A percentile compares a stretch with the other conserved stretches of the same genome.
Evolutionary conservation across 768 basidiomycete genomes (phyloP).

Genomic region (Royoungia palumana): DNA sequence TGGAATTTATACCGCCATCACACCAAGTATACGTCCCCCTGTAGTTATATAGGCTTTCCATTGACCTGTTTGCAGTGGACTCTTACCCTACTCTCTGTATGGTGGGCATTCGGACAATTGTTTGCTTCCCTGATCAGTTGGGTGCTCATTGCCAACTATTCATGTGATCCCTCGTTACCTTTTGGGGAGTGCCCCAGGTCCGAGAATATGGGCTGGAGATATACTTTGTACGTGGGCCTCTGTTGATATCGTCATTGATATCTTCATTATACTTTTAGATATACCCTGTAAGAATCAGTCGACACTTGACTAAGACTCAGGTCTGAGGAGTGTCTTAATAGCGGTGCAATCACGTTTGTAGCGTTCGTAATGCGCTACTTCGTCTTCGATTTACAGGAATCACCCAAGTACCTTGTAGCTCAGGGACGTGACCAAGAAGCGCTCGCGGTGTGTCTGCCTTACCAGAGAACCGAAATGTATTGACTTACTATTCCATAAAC

Average conservation of each 20-base stretch:
- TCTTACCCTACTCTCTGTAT: slow-evolving; percentile 51
- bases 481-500: background rate
- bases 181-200: slow-evolving; percentile 43
- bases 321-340: slow-evolving; percentile 16
- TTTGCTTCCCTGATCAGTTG: slow-evolving; percentile 51
- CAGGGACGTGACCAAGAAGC: slow-evolving; percentile 58
- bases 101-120: slow-evolving; percentile 53
- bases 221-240: slow-evolving; percentile 37
- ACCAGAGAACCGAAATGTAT: background rate
- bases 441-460: slow-evolving; percentile 33
- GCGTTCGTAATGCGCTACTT: slow-evolving; percentile 55
- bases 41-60: background rate
- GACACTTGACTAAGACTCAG: background rate
- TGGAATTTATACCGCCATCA: slow-evolving; percentile 43
- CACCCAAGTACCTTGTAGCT: slow-evolving; percentile 57
- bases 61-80: slow-evolving; percentile 38
- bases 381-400: slow-evolving; percentile 58
- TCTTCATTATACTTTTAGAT: slow-evolving; percentile 23
- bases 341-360: slow-evolving; percentile 46
- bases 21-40: slow-evolving; percentile 30
- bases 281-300: slow-evolving; percentile 36
- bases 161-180: slow-evolving; percentile 36
- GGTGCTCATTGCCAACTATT: slow-evolving; percentile 55
- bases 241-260: background rate
- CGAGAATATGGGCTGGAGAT: slow-evolving; percentile 62